Percentiles rank a stretch among this genome's conserved stretches.
Evolutionary conservation across 2,329 filamentous ascomycete genomes (phyloP).

Genomic region (Aspergillus oerlinghausenensis): DNA sequence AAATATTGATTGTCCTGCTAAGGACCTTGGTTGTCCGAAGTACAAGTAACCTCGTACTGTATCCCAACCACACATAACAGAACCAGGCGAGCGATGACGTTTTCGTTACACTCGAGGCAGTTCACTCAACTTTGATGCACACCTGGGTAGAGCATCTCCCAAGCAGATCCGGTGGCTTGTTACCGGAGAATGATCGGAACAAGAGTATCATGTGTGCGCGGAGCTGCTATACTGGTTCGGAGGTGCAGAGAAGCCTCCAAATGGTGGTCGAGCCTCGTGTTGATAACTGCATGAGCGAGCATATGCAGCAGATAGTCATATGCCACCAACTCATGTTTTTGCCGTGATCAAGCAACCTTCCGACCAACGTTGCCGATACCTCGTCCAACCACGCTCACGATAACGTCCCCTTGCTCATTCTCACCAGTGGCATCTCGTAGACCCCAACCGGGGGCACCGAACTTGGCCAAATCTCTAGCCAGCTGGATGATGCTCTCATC

Average conservation of each 20-base stretch:
- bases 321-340: constrained; percentile 2
- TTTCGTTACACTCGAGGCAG: neutral
- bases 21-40: neutral
- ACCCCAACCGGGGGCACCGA: constrained; percentile 88
- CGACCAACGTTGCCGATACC: constrained; percentile 93
- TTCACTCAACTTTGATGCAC: neutral
- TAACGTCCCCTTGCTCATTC: constrained; percentile 62
- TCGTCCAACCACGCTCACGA: constrained; percentile 85
- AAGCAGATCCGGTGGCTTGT: neutral
- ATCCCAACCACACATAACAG: neutral
- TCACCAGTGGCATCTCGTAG: constrained; percentile 69
- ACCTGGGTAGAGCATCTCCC: neutral
- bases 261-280: neutral
- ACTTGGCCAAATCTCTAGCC: constrained; percentile 79
- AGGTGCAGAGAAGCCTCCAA: neutral
- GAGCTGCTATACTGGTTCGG: neutral
- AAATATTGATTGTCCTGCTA: neutral
- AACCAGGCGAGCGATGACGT: neutral
- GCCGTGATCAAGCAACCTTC: constrained; percentile 63
- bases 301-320: neutral
- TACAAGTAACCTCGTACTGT: neutral
- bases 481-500: constrained; percentile 75
- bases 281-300: neutral
- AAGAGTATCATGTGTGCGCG: neutral
- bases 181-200: neutral